Evolutionary conservation across 345 rosid genomes (phyloP), one percentile per base, ranked within the genome.

Genomic region (Cardamine chenopodiifolia): DNA sequence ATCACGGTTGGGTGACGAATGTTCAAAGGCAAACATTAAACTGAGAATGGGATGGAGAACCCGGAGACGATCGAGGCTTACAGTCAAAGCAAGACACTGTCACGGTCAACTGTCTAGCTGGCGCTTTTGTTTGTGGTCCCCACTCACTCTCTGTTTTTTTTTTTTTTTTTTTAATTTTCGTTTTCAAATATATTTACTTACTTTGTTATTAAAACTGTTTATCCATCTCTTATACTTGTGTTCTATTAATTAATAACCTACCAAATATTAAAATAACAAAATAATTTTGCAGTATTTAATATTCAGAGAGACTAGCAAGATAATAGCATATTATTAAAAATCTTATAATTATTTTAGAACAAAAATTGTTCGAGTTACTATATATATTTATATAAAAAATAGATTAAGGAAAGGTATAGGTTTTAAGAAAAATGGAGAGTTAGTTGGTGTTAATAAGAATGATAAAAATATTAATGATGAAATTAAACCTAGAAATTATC

Each of bases 51-150:
- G 66, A 69, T 56, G 2, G 11, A 50, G 61, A 70, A 32, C 19
- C 34, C 31, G 22, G 66, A 54, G 48, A 56, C 47, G 72, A 76
- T 70, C 53, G 65, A 62, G 66, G 66, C 70, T 62, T 76, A 54
- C 57, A 70, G 80, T 76, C 80, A 76, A 77, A 77, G 76, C 75
- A 77, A 70, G 55, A 71, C 72, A 77, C 76, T 77, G 76, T 77
- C 80, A 63, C 66, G 80, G 80, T 77, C 80, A 71, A 77, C 29
- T 57, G 61, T 77, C 71, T 77, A 70, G 80, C 80, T 76, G 80
- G 64, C 50, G 7, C 65, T 76, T 76, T 68, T 52, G 53, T 35
- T 42, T 71, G 55, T 71, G 76, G 80, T 71, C 76, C 75, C 72
- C 39, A 57, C 45, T 62, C 15, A 37, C 32, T 48, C 32, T 3